Conservation (phyloP, 257 asterid species). For the Solanum pennellii region DNA sequence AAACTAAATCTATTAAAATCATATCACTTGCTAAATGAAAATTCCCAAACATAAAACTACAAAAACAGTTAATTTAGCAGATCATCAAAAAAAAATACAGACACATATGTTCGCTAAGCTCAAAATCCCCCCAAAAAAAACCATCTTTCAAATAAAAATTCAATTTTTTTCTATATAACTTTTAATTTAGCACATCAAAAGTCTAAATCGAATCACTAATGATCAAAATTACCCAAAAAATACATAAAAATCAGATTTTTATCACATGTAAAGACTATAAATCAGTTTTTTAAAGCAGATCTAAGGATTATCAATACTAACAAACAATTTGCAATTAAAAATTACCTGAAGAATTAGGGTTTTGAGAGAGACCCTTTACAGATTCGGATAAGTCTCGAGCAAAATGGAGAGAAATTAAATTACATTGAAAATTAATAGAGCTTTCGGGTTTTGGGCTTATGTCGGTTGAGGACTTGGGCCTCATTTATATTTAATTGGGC, state of each 20-base stretch:
- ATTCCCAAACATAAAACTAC: background rate
- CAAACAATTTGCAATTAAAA: background rate
- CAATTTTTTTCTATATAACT: background rate
- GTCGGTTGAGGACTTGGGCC: background rate
- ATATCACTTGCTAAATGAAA: background rate
- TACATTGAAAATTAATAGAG: background rate
- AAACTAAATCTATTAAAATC: background rate
- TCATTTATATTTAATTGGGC: background rate
- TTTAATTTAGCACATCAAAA: background rate
- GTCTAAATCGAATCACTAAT: background rate
- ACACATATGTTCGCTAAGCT: background rate
- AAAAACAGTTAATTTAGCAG: background rate
- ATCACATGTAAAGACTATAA: background rate
- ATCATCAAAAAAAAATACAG: background rate
- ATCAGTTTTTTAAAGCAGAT: background rate
- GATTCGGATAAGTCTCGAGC: slow-evolving; percentile 23
- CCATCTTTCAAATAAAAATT: background rate
- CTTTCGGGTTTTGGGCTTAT: background rate
- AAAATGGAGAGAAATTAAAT: background rate
- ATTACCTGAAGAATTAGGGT: slow-evolving; percentile 22
- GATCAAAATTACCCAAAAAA: background rate
- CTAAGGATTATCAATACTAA: background rate
- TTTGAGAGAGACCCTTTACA: background rate
- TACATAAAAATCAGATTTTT: background rate
- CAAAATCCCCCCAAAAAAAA: background rate